These are phyloP conservation scores for Blepharisma undulans DNA, from an alignment of 169 alveolate genomes.

Conservation along the genomic window DNA sequence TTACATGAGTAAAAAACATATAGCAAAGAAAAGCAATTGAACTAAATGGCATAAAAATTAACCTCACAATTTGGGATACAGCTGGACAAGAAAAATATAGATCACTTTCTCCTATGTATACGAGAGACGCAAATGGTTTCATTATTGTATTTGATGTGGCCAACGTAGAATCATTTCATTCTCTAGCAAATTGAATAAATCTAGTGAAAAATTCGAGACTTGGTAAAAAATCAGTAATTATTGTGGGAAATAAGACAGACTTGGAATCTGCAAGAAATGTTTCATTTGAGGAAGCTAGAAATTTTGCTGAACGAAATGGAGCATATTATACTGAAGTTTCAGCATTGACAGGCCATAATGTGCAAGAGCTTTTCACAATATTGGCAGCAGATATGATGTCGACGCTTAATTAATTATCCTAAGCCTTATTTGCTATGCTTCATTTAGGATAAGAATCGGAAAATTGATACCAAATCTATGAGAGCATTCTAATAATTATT, in stretches of 20 bases:
- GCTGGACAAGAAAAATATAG: slow-evolving; percentile 96
- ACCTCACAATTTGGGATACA: slow-evolving; percentile 95
- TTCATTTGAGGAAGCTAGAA: slow-evolving; percentile 90
- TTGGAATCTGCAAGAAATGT: slow-evolving; percentile 92
- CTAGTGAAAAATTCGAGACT: slow-evolving; percentile 94
- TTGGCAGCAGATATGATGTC: background rate
- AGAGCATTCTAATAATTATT: too few species aligned
- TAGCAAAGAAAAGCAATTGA: too few species aligned
- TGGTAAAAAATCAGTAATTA: slow-evolving; percentile 92
- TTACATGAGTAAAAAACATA: too few species aligned
- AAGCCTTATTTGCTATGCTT: too few species aligned
- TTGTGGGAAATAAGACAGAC: slow-evolving; percentile 96
- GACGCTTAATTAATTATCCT: too few species aligned
- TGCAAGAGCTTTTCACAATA: too few species aligned
- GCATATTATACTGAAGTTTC: background rate
- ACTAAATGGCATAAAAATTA: slow-evolving; percentile 88
- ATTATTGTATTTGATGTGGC: slow-evolving; percentile 95
- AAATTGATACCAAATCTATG: too few species aligned
- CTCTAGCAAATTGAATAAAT: slow-evolving; percentile 92
- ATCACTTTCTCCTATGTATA: slow-evolving; percentile 95
- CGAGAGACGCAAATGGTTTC: slow-evolving; percentile 98
- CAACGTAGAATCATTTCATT: slow-evolving; percentile 92
- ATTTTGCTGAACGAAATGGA: slow-evolving; percentile 14
- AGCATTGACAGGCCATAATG: background rate
- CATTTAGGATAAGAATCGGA: too few species aligned